phyloP scores from a whole-genome alignment of 129 eudicot species.

The Scalesia atractyloides region DNA sequence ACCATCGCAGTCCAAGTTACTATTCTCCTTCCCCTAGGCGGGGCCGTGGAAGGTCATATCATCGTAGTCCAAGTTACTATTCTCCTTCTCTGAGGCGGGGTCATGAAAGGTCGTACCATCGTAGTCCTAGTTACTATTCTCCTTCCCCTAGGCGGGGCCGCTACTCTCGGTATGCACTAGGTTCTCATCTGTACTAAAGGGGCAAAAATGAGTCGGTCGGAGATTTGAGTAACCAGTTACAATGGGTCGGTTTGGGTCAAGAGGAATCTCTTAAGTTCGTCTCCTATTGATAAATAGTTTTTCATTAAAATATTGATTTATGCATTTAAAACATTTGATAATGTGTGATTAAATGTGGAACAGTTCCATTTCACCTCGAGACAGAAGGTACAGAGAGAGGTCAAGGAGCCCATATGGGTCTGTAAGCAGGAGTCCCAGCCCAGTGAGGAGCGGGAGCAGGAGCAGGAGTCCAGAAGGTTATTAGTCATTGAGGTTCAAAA shows the following conservation, averaged over 20 bases:
- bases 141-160: slow-evolving; percentile 55
- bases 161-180: slow-evolving; percentile 41
- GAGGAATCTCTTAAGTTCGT: not conserved
- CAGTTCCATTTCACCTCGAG: slow-evolving; percentile 68
- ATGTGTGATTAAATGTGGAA: slow-evolving; percentile 14
- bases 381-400: slow-evolving; percentile 47
- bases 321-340: not conserved
- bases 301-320: not conserved
- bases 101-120: slow-evolving; percentile 44
- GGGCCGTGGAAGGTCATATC: slow-evolving; percentile 44
- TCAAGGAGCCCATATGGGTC: slow-evolving; percentile 54
- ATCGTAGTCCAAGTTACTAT: slow-evolving; percentile 56
- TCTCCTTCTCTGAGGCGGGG: slow-evolving; percentile 54
- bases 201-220: not conserved
- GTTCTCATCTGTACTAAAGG: not conserved
- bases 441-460: slow-evolving; percentile 40
- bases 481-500: not conserved
- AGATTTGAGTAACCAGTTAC: not conserved
- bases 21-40: slow-evolving; percentile 58
- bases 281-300: not conserved
- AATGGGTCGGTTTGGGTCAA: not conserved
- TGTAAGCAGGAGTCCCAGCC: slow-evolving; percentile 53
- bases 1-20: slow-evolving; percentile 57
- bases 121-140: slow-evolving; percentile 60
- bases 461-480: slow-evolving; percentile 45